Evolutionary conservation across 1,284 basidiomycete genomes (phyloP), one percentile per base, ranked within the genome.

Genomic region (Exobasidium rhododendri): DNA sequence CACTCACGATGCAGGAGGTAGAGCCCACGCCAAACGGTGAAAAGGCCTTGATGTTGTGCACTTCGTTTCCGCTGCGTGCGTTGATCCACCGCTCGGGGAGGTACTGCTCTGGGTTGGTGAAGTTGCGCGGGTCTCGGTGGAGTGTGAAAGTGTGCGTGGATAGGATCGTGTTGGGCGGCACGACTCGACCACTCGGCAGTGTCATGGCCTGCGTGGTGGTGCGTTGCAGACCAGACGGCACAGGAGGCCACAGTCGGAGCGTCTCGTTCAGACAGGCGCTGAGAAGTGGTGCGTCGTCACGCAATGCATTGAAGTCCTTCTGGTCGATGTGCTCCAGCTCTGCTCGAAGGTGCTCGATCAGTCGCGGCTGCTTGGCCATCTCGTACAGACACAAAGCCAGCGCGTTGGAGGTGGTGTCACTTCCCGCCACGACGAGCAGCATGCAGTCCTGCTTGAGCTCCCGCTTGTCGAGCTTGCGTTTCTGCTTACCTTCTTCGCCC

Each of bases 231-330:
- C 67, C 67, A 2, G 56, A 43, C 2, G 62, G 59, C 0, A 67
- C 59, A 4, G 65, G 61, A 1, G 67, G 67, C 24, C 55, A 62
- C 20, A 69, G 40, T 11, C 67, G 52, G 0, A 69, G 30, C 17
- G 67, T 45, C 50, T 69, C 67, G 43, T 67, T 64, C 59, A 69
- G 64, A 26, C 59, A 24, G 20, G 67, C 67, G 20, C 64, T 67
- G 30, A 69, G 62, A n/a, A 64, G 55, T 0, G 63, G 65, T 44
- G 62, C 62, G 2, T 61, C 53, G 31, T 68, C 62, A 17, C 60
- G 53, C 52, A 54, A 43, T 24, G 52, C 58, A 52, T 56, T 29
- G 13, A 68, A 58, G 24, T 67, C 57, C 5, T 43, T 24, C 44
- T 35, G 11, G 30, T 20, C n/a, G 17, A 56, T 28, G 13, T 56